Conservation (phyloP, 371 early-diverging fungal genomes). For the Blastocladiella emersonii region DNA sequence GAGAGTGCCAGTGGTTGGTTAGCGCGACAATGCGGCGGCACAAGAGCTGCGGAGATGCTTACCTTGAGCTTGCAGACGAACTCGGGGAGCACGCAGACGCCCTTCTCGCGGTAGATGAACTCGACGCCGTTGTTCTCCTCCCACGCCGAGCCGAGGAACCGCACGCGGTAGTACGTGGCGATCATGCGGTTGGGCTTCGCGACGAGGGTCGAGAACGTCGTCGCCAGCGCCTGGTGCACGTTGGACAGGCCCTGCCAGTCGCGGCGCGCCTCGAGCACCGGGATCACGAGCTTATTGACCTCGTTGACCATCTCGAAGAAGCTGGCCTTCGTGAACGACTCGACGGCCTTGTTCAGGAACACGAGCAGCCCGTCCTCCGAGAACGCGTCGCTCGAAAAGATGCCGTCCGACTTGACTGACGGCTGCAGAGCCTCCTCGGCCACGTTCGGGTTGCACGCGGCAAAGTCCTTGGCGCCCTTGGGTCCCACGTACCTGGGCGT, state of each 20-base stretch:
- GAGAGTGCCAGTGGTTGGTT: background rate
- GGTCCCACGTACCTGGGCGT: background rate
- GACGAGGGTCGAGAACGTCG: constrained; percentile 3
- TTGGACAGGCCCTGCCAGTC: constrained; percentile 5
- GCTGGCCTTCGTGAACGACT: background rate
- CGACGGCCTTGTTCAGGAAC: background rate
- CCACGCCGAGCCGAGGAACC: constrained; percentile 8
- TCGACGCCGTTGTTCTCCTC: constrained; percentile 9
- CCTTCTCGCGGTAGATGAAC: constrained; percentile 8
- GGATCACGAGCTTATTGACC: constrained; percentile 10
- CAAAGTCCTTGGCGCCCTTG: background rate
- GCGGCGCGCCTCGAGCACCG: constrained; percentile 5
- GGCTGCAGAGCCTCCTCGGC: background rate
- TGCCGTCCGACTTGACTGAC: background rate
- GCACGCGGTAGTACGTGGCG: constrained; percentile 12
- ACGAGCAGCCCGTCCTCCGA: background rate
- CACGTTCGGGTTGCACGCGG: constrained; percentile 5
- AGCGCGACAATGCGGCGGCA: background rate
- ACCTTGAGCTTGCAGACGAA: constrained; percentile 1
- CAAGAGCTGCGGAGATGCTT: background rate
- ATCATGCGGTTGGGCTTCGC: constrained; percentile 7
- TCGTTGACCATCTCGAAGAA: constrained; percentile 11
- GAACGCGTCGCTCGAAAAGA: constrained; percentile 1
- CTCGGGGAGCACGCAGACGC: constrained; percentile 8
- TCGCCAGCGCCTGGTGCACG: constrained; percentile 3